These are phyloP conservation scores for Helicostylum pulchrum DNA, from an alignment of 192 early-diverging fungal species.

Conservation along the genomic window DNA sequence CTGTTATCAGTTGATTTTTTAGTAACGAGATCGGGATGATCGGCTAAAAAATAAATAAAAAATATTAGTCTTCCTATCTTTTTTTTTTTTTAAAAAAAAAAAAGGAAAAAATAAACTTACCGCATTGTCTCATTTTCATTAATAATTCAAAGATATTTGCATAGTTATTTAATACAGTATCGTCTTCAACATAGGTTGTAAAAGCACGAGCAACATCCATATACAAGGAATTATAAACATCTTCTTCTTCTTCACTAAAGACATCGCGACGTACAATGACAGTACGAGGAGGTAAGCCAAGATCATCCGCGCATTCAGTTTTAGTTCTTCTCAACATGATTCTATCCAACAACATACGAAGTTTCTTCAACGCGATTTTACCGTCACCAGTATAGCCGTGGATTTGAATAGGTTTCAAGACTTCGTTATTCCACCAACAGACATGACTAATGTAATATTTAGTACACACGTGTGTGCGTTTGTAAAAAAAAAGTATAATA, in stretches of 20 bases:
- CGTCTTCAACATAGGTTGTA: slow-evolving; percentile 73
- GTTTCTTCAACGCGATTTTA: slow-evolving; percentile 65
- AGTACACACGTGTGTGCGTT: too few relatives aligned
- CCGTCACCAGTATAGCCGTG: slow-evolving; percentile 64
- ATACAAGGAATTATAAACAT: slow-evolving; percentile 83
- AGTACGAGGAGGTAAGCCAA: slow-evolving; percentile 83
- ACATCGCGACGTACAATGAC: slow-evolving; percentile 77
- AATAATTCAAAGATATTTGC: slow-evolving; percentile 91
- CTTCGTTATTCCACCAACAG: slow-evolving; percentile 89
- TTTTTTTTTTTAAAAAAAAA: neutral
- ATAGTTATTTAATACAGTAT: slow-evolving; percentile 89
- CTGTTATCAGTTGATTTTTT: slow-evolving; percentile 58
- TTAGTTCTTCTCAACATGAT: slow-evolving; percentile 94
- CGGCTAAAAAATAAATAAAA: slow-evolving; percentile 33
- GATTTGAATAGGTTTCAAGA: slow-evolving; percentile 87
- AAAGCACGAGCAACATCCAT: slow-evolving; percentile 72
- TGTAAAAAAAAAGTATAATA: too few relatives aligned
- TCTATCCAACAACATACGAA: slow-evolving; percentile 69
- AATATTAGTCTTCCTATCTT: too few relatives aligned
- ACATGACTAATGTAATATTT: slow-evolving; percentile 43
- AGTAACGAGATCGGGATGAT: slow-evolving; percentile 81
- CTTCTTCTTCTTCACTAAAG: slow-evolving; percentile 88
- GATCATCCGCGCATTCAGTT: slow-evolving; percentile 79
- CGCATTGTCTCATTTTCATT: slow-evolving; percentile 84
- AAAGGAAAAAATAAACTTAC: neutral